A percentile compares a stretch with the other conserved stretches of the same genome.
Evolutionary conservation across 768 basidiomycete species (phyloP).

Genomic region (Gautieria morchelliformis): DNA sequence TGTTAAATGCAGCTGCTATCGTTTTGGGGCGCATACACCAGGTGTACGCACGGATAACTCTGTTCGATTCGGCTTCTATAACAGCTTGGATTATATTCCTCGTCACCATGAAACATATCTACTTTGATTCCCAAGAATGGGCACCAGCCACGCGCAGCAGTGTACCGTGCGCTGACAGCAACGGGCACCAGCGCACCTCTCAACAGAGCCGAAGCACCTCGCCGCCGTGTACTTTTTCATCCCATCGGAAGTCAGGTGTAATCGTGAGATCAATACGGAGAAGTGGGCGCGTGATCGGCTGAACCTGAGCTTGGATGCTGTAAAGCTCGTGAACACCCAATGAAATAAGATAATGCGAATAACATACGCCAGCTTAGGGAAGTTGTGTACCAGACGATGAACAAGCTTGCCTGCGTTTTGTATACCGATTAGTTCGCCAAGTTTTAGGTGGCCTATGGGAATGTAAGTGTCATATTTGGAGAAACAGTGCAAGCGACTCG

Average conservation of each 20-base stretch:
- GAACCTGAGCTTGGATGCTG: conserved; percentile 89
- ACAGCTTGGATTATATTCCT: too few relatives aligned
- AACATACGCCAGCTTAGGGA: conserved; percentile 85
- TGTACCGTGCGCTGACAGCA: too few relatives aligned
- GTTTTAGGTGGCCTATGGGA: conserved; percentile 59
- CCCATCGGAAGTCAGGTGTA: conserved; percentile 97
- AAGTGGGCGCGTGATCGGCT: conserved; percentile 90
- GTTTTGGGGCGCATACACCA: too few relatives aligned
- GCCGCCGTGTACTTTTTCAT: conserved; percentile 82
- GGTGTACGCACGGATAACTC: too few relatives aligned
- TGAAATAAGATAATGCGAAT: neutral
- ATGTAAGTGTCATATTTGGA: neutral
- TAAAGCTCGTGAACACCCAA: neutral
- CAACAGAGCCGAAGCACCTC: too few relatives aligned
- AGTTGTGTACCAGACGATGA: conserved; percentile 87
- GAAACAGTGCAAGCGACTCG: conserved; percentile 17
- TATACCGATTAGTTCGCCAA: conserved; percentile 90
- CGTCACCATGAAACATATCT: too few relatives aligned
- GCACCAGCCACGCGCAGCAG: too few relatives aligned
- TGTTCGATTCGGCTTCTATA: too few relatives aligned
- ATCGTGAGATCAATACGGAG: conserved; percentile 90
- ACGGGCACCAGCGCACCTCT: too few relatives aligned
- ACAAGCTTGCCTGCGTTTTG: conserved; percentile 89
- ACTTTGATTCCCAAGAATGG: too few relatives aligned
- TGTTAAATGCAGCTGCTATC: too few relatives aligned